Evolutionary conservation across 257 asterid species (phyloP).

Genomic region (Echium plantagineum): DNA sequence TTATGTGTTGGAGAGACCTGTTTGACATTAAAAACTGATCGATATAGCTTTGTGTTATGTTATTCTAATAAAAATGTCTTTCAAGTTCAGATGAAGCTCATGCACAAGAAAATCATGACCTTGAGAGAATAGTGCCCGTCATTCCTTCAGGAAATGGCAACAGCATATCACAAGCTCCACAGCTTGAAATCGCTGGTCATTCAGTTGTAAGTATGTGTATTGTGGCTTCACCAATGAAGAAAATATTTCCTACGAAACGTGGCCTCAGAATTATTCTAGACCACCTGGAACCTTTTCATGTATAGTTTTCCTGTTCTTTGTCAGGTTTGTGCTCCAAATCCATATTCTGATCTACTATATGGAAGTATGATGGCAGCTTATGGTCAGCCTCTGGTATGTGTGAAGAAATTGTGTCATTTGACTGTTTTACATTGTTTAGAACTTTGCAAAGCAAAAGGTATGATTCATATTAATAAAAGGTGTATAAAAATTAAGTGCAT

Average conservation of each 20-base stretch:
- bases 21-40: not conserved
- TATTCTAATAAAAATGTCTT: conserved; percentile 13
- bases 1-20: not conserved
- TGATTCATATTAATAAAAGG: not conserved
- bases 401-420: not conserved
- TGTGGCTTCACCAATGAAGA: not conserved
- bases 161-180: conserved; percentile 41
- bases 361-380: conserved; percentile 73
- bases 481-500: no score
- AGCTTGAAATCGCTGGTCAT: conserved; percentile 58
- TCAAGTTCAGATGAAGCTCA: conserved; percentile 34
- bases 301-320: conserved; percentile 1
- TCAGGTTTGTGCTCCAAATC: conserved; percentile 57
- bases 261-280: not conserved
- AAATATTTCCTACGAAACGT: not conserved
- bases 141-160: conserved; percentile 36
- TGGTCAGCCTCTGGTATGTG: conserved; percentile 73
- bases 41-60: not conserved
- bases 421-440: not conserved
- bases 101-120: conserved; percentile 21
- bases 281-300: not conserved
- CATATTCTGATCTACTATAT: conserved; percentile 42
- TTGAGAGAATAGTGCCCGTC: conserved; percentile 32
- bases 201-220: conserved; percentile 48
- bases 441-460: not conserved